Evolutionary conservation across 495 filamentous ascomycete genomes (phyloP).

Genomic region (Neurospora sp.): DNA sequence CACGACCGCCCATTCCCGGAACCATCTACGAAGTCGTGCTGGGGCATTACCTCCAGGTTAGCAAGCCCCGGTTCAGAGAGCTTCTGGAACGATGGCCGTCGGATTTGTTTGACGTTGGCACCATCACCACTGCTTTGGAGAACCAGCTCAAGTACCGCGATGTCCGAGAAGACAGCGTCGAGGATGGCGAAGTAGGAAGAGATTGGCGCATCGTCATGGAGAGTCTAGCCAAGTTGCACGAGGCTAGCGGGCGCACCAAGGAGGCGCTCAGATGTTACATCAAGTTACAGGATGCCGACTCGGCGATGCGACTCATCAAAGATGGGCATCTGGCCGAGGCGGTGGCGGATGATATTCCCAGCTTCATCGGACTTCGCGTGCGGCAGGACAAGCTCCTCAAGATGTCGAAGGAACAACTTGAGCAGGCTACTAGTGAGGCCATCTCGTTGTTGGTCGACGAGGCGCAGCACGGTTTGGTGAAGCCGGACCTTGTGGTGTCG

Average conservation of each 20-base stretch:
- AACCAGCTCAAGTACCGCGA: constrained; percentile 60
- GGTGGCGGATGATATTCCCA: constrained; percentile 77
- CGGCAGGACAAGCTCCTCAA: constrained; percentile 58
- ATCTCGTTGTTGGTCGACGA: constrained; percentile 83
- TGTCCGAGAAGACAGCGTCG: constrained; percentile 56
- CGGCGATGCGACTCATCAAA: constrained; percentile 72
- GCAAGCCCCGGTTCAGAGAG: constrained; percentile 59
- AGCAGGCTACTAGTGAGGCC: constrained; percentile 67
- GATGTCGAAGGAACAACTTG: constrained; percentile 60
- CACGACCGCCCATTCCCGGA: constrained; percentile 72
- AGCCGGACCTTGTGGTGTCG: constrained; percentile 60
- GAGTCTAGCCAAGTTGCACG: constrained; percentile 70
- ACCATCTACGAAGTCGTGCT: constrained; percentile 78
- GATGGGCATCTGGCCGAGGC: constrained; percentile 78
- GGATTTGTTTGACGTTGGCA: constrained; percentile 68
- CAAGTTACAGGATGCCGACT: constrained; percentile 80
- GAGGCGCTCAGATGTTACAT: constrained; percentile 87
- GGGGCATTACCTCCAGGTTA: constrained; percentile 67
- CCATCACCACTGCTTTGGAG: constrained; percentile 60
- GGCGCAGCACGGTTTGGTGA: constrained; percentile 78
- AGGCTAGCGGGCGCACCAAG: constrained; percentile 65
- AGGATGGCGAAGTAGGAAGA: constrained; percentile 52
- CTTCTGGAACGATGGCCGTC: constrained; percentile 79
- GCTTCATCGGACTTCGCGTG: constrained; percentile 78
- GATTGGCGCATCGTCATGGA: constrained; percentile 82